These are phyloP conservation scores for Coemansia sp. DNA, from an alignment of 192 early-diverging fungal genomes.

Conservation along the genomic window DNA sequence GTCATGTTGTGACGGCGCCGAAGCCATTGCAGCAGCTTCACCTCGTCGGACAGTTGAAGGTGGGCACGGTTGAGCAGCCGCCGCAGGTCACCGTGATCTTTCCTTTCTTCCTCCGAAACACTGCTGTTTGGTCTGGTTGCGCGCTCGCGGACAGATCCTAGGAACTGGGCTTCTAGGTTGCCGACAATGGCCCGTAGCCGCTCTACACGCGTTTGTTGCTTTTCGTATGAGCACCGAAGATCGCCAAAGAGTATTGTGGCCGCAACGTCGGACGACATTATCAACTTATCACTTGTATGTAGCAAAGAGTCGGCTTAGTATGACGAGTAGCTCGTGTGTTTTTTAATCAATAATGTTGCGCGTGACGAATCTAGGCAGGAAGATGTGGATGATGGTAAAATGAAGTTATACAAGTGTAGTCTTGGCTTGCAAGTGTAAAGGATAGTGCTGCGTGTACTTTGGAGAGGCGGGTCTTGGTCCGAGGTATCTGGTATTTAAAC, in stretches of 20 bases:
- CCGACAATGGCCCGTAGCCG: constrained; percentile 15
- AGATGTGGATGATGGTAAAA: not conserved
- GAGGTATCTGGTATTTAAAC: not conserved
- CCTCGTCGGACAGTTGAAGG: constrained; percentile 43
- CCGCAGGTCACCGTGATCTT: constrained; percentile 36
- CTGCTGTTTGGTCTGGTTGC: constrained; percentile 34
- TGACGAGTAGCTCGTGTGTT: not conserved
- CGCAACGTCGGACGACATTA: constrained; percentile 46
- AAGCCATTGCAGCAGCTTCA: constrained; percentile 50
- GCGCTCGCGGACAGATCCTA: constrained; percentile 41
- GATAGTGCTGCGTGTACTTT: not conserved
- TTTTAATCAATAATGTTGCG: no score
- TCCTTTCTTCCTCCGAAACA: constrained; percentile 32
- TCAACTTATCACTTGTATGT: not conserved
- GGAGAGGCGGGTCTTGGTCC: not conserved
- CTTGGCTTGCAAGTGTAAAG: not conserved
- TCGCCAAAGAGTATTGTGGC: constrained; percentile 50
- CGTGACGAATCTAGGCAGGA: not conserved
- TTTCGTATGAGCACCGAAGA: constrained; percentile 33
- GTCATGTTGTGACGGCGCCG: constrained; percentile 47
- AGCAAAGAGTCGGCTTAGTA: not conserved
- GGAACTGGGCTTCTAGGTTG: constrained; percentile 35
- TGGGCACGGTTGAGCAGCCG: constrained; percentile 27
- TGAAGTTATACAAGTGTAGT: not conserved
- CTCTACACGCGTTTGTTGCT: constrained; percentile 35